Evolutionary conservation across 352 stramenopile genomes (phyloP), one percentile per base, ranked within the genome.

Genomic region (Peronospora tabacina): DNA sequence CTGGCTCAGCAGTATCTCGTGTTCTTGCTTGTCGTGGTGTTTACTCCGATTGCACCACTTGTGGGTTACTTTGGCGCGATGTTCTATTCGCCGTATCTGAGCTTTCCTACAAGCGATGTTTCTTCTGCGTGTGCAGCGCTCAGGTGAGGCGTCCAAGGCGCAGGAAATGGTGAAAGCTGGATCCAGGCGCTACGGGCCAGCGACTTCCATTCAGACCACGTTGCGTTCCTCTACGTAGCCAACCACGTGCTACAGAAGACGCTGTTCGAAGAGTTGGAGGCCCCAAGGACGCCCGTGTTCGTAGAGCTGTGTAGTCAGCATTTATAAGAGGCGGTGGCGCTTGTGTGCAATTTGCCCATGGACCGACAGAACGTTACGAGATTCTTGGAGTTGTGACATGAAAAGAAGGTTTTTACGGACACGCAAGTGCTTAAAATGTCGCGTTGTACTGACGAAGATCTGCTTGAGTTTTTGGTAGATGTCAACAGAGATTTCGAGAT

Each of bases 171-270:
- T 85, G 26, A 70, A 42, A 66, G 64, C 38, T 91, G 77, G 81
- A 81, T 88, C 33, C 49, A 68, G 35, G 72, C 67, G 36, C 62
- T 91, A 46, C 72, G 78, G 11, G 58, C 67, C 29, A 86, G 73
- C 57, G 81, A 88, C 58, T 81, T 88, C 52, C 75, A 89, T 55
- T 78, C 75, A 11, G 81, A 91, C 52, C 77, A 78, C 49, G 69
- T 91, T 28, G 77, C 81, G 9, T 91, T 85, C 58, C 67, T 91
- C 4, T 91, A 87, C 45, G 81, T 91, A 42, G 77, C 81, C 48
- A 91, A 91, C 49, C 81, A 91, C 59, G 81, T 91, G 52, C 63
- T 91, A 16, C 80, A 82, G 44, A 91, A 91, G 57, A 78, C 68
- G 12, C 48, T 76, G 3, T 74, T 80, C 16, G 64, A 46, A 13